Percentiles rank a stretch among this genome's conserved stretches.
Evolutionary conservation across 352 stramenopile genomes (phyloP).

Genomic region (Phytophthora constricta): DNA sequence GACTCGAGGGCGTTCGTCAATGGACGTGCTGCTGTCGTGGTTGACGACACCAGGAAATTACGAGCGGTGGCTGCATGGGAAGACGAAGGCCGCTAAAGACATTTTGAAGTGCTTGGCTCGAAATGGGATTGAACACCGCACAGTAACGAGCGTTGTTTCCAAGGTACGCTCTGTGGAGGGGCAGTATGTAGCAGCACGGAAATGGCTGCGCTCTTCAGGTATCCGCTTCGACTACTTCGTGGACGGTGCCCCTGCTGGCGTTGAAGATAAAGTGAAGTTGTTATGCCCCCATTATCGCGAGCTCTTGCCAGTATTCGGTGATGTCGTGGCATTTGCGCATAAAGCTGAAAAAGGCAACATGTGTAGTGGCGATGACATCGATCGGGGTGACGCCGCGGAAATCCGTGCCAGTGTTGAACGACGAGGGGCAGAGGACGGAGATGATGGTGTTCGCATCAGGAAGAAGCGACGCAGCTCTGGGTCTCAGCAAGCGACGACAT

Average conservation of each 20-base stretch:
- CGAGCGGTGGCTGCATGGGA: conserved; percentile 20
- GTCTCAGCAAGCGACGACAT: too few relatives aligned
- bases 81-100: conserved; percentile 4
- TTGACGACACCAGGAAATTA: conserved; percentile 39
- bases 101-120: conserved; percentile 15
- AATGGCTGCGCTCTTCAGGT: conserved; percentile 16
- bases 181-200: conserved; percentile 23
- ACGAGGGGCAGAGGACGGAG: too few relatives aligned
- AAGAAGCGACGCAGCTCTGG: too few relatives aligned
- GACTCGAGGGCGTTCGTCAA: conserved; percentile 20
- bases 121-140: conserved; percentile 23
- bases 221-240: conserved; percentile 9
- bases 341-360: not conserved
- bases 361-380: not conserved
- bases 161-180: conserved; percentile 22
- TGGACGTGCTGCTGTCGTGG: conserved; percentile 45
- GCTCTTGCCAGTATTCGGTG: conserved; percentile 16
- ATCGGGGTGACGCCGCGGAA: too few relatives aligned
- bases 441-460: too few relatives aligned
- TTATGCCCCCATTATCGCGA: conserved; percentile 37
- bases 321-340: not conserved
- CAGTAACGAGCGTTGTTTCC: conserved; percentile 16
- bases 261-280: conserved; percentile 18
- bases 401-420: too few relatives aligned
- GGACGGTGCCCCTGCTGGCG: conserved; percentile 1